Base-by-base conservation (phyloP, 2,329 filamentous ascomycete genomes). In the Aspergillus candidus region DNA sequence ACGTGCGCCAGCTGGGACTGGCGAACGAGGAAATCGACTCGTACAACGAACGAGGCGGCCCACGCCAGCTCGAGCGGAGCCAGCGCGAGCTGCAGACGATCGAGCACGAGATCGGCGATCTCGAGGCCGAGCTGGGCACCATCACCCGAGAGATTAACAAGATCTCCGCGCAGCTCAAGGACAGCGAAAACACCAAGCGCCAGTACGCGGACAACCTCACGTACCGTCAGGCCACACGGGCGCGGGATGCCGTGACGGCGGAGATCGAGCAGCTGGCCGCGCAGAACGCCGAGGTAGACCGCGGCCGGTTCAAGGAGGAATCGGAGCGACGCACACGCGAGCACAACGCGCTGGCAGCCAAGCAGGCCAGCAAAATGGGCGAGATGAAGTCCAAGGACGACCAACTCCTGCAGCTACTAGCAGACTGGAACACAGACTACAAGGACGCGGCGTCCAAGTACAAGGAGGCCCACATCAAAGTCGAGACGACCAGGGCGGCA, bases 401-500 rank as follows among this genome's bases (percentile, higher is more conserved):
- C 46, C 84, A 94, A 58, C 74, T 96, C 6, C 72, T 72, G 40
- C 76, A 84, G 44, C 73, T 90, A n/a, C 67, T 88, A 18, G 71
- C 78, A 10, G 88, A 95, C 56, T 98, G 84, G 79, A 78, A 94
- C 38, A 81, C 83, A 8, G 86, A 96, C 54, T 96, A 95, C 72
- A 83, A 88, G 61, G 79, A 91, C 61, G 88, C 91, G 11, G 83
- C 83, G 35, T 66, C 74, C 33, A 84, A 86, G 55, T 97, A 90
- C 69, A 88, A 88, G 55, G 84, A 94, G 69, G 79, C 86, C 6
- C 87, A 94, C 63, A 88, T 97, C 71, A 85, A 86, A 55, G 87
- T 95, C 1, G 88, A 83, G 70, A 94, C 90, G 1, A 96, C 88
- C 38, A 94, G 90, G 66, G 91, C 90, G 3, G 91, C 89, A 3